Evolutionary conservation across 164 flowering plant species (phyloP), one percentile per base, ranked within the genome.

Genomic region (Vitis rotundifolia): DNA sequence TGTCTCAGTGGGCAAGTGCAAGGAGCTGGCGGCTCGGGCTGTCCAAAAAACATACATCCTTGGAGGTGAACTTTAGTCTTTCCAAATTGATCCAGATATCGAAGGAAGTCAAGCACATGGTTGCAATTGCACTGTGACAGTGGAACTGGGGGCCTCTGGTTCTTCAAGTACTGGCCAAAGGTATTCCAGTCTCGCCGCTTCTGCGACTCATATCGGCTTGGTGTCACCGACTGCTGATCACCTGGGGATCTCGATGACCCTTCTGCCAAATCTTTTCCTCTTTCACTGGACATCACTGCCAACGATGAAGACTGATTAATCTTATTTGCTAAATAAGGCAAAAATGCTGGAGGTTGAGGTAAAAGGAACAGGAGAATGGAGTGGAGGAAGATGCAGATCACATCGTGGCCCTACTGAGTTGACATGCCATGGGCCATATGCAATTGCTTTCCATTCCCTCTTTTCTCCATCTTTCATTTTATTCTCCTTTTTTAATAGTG

Each of bases 11-110:
- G 88, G 71, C 88, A 84, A 16, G 88, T 71, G 67, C 88, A 84
- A 3, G 88, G 88, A 31, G 82, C 84, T 0, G 88, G 88, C 7
- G 88, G 88, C 71, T 84, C 88, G 12, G 88, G 84, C 72, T 80
- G 85, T 11, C 88, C 88, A 47, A 69, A 84, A 57, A 84, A 84
- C 71, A 80, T 75, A 60, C 87, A 84, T 15, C 85, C 88, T 50
- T 74, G 84, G 1, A 84, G 44, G 59, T 84, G 87, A 58, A 84
- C 87, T 71, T 84, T 84, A 12, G 87, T 84, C 73, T 84, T 84
- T 5, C 87, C 87, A 49, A 84, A 84, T 68, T 84, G 87, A 57
- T 84, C 87, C 4, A 84, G 71, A 55, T 84, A 84, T 8, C 80
- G 70, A 19, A 84, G 82, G 54, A 84, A 84, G 19, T 84, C 88